Conservation (phyloP, 2,329 filamentous ascomycete species). For the Tolypocladium amazonense region DNA sequence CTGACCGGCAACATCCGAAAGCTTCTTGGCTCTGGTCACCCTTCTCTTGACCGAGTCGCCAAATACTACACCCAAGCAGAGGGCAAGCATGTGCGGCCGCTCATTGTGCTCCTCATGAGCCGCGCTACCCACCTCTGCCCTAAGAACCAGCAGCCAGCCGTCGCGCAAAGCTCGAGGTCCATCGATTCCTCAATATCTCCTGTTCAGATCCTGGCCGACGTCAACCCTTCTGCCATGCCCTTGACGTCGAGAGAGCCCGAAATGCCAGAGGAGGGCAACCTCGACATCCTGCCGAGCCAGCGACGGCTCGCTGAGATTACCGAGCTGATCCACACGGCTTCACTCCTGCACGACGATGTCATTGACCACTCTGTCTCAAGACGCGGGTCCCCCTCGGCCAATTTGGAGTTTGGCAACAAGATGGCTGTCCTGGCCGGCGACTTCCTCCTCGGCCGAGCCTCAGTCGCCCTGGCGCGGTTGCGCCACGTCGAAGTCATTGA, state of each 20-base stretch:
- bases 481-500: conserved; percentile 92
- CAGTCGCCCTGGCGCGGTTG: conserved; percentile 81
- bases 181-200: conserved; percentile 48
- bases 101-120: conserved; percentile 94
- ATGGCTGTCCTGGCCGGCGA: conserved; percentile 98
- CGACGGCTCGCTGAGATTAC: conserved; percentile 90
- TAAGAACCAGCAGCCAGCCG: conserved; percentile 34
- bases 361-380: conserved; percentile 86
- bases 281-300: conserved; percentile 83
- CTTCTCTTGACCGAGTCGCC: conserved; percentile 84
- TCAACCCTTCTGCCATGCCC: conserved; percentile 55
- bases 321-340: conserved; percentile 94
- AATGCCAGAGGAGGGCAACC: conserved; percentile 23
- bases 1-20: conserved; percentile 88
- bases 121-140: conserved; percentile 76
- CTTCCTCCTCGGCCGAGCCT: conserved; percentile 85
- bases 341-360: conserved; percentile 93
- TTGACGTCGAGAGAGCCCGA: conserved; percentile 29
- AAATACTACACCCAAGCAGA: conserved; percentile 98
- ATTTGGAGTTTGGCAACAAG: conserved; percentile 95
- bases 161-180: conserved; percentile 29
- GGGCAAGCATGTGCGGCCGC: conserved; percentile 90
- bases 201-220: conserved; percentile 56
- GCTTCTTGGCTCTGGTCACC: conserved; percentile 87
- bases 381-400: conserved; percentile 77